phyloP scores from a whole-genome alignment of 805 yeast genomes.

The Saccharomycopsis sp. region DNA sequence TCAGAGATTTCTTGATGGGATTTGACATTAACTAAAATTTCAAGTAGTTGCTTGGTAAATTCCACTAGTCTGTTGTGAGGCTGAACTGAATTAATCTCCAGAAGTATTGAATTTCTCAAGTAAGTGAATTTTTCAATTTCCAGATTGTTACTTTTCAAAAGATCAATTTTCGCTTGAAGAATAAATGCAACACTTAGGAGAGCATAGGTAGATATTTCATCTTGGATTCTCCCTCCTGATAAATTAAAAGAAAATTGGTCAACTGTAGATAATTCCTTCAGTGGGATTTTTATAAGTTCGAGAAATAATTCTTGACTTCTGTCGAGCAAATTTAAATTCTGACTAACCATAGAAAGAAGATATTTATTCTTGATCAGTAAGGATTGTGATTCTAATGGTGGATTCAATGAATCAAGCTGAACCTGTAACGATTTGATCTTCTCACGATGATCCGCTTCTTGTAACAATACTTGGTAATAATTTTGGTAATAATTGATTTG shows the following conservation, averaged over 20 bases:
- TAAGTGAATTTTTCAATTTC: slow-evolving; percentile 2
- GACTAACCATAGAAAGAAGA: slow-evolving; percentile 11
- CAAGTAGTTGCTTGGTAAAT: neutral
- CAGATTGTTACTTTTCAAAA: neutral
- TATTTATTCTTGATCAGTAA: slow-evolving; percentile 15
- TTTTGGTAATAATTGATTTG: slow-evolving; percentile 16
- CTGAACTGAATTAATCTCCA: neutral
- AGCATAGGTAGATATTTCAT: slow-evolving; percentile 12
- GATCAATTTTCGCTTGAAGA: slow-evolving; percentile 4
- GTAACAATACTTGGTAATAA: slow-evolving; percentile 5
- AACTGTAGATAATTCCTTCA: neutral
- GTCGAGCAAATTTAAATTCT: slow-evolving; percentile 13
- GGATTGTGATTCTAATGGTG: slow-evolving; percentile 7
- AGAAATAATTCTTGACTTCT: slow-evolving; percentile 7
- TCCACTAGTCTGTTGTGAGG: no score
- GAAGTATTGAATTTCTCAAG: neutral
- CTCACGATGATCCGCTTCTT: slow-evolving; percentile 1
- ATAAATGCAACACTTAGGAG: slow-evolving; percentile 9
- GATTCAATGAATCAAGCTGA: slow-evolving; percentile 5
- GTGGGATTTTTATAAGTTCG: slow-evolving; percentile 2
- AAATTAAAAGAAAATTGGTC: neutral
- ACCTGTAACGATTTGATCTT: slow-evolving; percentile 1
- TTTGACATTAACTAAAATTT: slow-evolving; percentile 9
- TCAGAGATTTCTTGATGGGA: slow-evolving; percentile 4
- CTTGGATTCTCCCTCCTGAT: no score